Conservation (phyloP, 1,284 basidiomycete genomes). For the Nidula niveotomentosa region DNA sequence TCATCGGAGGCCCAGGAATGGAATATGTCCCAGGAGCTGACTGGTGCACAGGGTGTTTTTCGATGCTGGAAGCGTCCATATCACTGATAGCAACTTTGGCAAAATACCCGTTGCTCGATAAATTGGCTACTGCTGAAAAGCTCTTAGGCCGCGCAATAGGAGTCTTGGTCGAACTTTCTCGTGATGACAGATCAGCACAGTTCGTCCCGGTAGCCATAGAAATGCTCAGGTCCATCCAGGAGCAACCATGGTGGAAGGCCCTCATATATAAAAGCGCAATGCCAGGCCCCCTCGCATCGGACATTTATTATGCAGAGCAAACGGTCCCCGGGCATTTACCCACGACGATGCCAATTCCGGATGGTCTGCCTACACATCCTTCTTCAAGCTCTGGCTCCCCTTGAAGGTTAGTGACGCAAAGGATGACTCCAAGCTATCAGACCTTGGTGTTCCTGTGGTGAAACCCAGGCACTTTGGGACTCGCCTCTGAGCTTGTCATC, state of each 20-base stretch:
- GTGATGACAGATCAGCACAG: conserved; percentile 27
- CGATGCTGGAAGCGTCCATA: conserved; percentile 38
- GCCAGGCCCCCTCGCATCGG: no score
- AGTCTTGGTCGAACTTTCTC: conserved; percentile 25
- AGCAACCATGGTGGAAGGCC: conserved; percentile 19
- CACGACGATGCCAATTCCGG: no score
- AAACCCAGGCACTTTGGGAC: no score
- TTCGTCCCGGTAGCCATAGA: conserved; percentile 31
- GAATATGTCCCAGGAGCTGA: conserved; percentile 29
- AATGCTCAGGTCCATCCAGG: conserved; percentile 26
- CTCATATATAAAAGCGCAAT: no score
- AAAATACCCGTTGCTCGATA: conserved; percentile 26
- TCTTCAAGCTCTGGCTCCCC: no score
- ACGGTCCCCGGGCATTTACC: no score
- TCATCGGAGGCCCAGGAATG: neutral
- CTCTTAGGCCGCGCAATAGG: conserved; percentile 27
- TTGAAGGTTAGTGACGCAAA: no score
- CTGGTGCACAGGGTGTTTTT: conserved; percentile 36
- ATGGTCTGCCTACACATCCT: no score
- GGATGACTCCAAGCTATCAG: no score
- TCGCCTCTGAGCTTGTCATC: no score
- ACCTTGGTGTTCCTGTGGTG: no score
- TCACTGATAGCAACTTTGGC: conserved; percentile 33
- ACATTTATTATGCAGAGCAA: no score
- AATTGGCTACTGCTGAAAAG: conserved; percentile 22